Conservation (phyloP, 495 filamentous ascomycete species). For the Usnea hakonensis region DNA sequence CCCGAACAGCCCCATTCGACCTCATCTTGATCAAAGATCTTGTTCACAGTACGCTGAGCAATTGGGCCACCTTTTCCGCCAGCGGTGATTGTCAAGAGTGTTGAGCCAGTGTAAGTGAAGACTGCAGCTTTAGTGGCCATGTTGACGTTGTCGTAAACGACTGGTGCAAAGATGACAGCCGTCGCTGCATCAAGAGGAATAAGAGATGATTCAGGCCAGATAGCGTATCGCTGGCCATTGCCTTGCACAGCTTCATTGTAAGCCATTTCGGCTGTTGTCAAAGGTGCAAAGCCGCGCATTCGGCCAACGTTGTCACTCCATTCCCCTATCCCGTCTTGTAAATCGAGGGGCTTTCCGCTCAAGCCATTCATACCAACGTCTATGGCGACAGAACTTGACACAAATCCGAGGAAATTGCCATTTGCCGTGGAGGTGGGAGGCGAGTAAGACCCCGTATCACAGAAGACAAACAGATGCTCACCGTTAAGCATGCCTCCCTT, state of each 20-base stretch:
- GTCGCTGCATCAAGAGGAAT: slow-evolving; percentile 28
- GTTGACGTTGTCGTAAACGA: slow-evolving; percentile 32
- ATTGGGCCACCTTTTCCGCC: slow-evolving; percentile 25
- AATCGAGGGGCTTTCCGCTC: slow-evolving; percentile 18
- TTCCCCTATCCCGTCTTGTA: slow-evolving; percentile 30
- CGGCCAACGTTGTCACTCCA: slow-evolving; percentile 29
- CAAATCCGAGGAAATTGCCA: slow-evolving; percentile 30
- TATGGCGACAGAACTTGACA: slow-evolving; percentile 31
- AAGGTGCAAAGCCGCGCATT: slow-evolving; percentile 28
- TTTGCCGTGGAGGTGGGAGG: slow-evolving; percentile 16
- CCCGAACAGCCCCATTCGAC: slow-evolving; percentile 30
- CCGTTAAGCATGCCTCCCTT: slow-evolving; percentile 32
- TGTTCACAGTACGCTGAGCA: slow-evolving; percentile 24
- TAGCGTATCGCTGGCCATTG: slow-evolving; percentile 29
- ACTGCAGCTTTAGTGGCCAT: slow-evolving; percentile 21
- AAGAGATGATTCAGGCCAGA: slow-evolving; percentile 32
- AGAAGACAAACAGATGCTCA: slow-evolving; percentile 31
- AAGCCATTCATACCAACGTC: slow-evolving; percentile 29
- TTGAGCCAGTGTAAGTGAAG: slow-evolving; percentile 30
- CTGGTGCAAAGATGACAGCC: slow-evolving; percentile 28
- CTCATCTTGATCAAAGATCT: slow-evolving; percentile 28
- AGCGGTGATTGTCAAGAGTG: slow-evolving; percentile 26
- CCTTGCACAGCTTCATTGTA: slow-evolving; percentile 30
- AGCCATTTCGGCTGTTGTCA: slow-evolving; percentile 28
- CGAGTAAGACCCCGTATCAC: slow-evolving; percentile 31